Evolutionary conservation across 2,329 filamentous ascomycete species (phyloP), one percentile per base, ranked within the genome.

Genomic region (Xylariaceae sp.): DNA sequence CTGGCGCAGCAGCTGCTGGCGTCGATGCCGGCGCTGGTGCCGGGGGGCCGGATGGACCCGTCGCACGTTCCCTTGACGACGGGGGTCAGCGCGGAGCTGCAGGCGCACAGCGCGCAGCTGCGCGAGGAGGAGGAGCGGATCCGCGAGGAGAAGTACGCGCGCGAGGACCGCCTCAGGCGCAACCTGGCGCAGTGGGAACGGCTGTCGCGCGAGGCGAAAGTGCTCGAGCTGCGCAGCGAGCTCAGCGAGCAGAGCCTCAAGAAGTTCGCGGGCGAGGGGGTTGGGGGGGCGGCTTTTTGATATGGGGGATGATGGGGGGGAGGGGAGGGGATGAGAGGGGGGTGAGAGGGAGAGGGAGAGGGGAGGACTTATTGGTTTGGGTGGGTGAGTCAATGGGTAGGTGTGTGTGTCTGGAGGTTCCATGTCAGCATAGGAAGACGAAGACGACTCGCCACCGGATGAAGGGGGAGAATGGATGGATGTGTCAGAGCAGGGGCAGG

Each of bases 51-150:
- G 43, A 49, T 72, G 14, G 72, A 75, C 38, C 62, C 67, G 2
- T 52, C 58, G 13, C 57, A 67, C 45, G 50, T 62, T 2, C 60
- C 68, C 2, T 45, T 70, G 26, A 52, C 53, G 6, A 59, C 61
- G 1, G 69, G 72, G 12, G 65, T 76, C 16, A 61, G 66, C 19
- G 65, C 67, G 9, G 73, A 77, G 27, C 55, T 75, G 12, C 70
- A 75, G 40, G 52, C 63, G n/a, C 70, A 75, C 50, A 68, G 65
- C 43, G 60, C 63, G 21, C 70, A 70, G 38, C 60, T 77, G 9
- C 64, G 63, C 37, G 72, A 76, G 24, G 74, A 78, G 29, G 74
- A 77, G 47, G 73, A 77, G 50, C 68, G 67, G 40, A 46, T 75
- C 22, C 63, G 74, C 2, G 64, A 70, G 26, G 73, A 77, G 33